Evolutionary conservation across 2,329 filamentous ascomycete genomes (phyloP).

Genomic region (Aspergillus piperis): DNA sequence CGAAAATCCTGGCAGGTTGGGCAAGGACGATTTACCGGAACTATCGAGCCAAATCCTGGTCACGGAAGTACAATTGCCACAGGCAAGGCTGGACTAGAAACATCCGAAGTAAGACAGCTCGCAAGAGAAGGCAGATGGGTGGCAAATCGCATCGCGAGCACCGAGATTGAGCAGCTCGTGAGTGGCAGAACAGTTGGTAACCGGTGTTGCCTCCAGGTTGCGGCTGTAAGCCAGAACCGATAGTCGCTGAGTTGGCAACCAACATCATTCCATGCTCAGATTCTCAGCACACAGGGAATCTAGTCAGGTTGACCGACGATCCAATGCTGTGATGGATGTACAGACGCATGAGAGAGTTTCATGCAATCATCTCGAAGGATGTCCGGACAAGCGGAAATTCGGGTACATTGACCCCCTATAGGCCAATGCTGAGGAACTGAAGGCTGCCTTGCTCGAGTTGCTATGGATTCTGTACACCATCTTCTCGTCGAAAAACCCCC

Average conservation of each 20-base stretch:
- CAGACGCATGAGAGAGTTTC: conserved; percentile 11
- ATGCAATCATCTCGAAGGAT: conserved; percentile 16
- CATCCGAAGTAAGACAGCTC: conserved; percentile 28
- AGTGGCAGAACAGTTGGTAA: conserved; percentile 20
- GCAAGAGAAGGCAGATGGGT: conserved; percentile 30
- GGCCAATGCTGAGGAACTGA: conserved; percentile 15
- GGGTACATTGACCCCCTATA: conserved; percentile 14
- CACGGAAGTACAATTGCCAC: conserved; percentile 26
- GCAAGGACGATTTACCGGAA: conserved; percentile 23
- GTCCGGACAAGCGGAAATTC: conserved; percentile 21
- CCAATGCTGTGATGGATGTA: conserved; percentile 23
- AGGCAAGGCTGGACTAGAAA: conserved; percentile 22
- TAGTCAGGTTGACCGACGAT: conserved; percentile 26
- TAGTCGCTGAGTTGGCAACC: conserved; percentile 35
- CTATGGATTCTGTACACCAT: conserved; percentile 21
- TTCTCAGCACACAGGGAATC: conserved; percentile 20
- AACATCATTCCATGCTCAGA: conserved; percentile 26
- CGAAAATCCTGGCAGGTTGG: conserved; percentile 24
- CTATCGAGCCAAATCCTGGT: conserved; percentile 31
- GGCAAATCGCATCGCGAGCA: conserved; percentile 30
- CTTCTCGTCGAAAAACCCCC: conserved; percentile 26
- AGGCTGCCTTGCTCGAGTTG: conserved; percentile 16
- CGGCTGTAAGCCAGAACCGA: conserved; percentile 24
- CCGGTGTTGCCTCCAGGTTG: conserved; percentile 17
- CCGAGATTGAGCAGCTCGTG: conserved; percentile 23